phyloP scores from a whole-genome alignment of 169 alveolate genomes.

The Theileria equi region DNA sequence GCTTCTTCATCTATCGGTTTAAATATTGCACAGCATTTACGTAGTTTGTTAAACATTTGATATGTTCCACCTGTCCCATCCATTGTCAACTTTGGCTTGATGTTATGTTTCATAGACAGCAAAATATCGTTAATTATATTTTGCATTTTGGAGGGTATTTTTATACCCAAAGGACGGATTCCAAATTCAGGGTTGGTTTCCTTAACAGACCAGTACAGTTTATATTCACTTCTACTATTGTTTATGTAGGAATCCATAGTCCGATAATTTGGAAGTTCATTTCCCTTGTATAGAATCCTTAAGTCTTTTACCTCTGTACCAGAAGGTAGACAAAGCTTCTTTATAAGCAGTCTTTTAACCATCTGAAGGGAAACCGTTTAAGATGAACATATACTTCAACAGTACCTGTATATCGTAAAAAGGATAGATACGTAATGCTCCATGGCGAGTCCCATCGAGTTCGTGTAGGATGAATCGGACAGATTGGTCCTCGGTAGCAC shows the following conservation, averaged over 20 bases:
- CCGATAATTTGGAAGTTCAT: conserved; percentile 85
- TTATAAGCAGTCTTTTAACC: conserved; percentile 82
- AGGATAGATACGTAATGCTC: conserved; percentile 79
- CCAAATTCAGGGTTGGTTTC: conserved; percentile 46
- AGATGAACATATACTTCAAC: not conserved
- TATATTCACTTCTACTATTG: conserved; percentile 28
- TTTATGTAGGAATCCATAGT: conserved; percentile 81
- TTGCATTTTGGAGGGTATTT: conserved; percentile 55
- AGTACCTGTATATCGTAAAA: conserved; percentile 82
- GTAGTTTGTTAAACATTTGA: conserved; percentile 83
- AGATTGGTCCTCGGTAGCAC: conserved; percentile 73
- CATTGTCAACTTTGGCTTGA: conserved; percentile 93
- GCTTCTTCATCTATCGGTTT: conserved; percentile 99
- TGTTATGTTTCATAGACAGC: conserved; percentile 87
- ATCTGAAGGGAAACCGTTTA: conserved; percentile 29
- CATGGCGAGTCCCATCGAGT: conserved; percentile 78
- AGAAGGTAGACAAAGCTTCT: conserved; percentile 77
- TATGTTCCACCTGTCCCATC: conserved; percentile 98
- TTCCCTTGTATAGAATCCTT: conserved; percentile 82
- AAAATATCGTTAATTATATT: conserved; percentile 80
- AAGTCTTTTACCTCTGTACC: conserved; percentile 78
- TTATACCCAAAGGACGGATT: conserved; percentile 49
- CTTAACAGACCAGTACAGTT: conserved; percentile 53
- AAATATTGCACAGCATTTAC: conserved; percentile 90
- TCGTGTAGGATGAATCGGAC: conserved; percentile 75